A percentile compares a stretch with the other conserved stretches of the same genome.
phyloP scores from a whole-genome alignment of 1,284 basidiomycete genomes.

The Grifola frondosa region DNA sequence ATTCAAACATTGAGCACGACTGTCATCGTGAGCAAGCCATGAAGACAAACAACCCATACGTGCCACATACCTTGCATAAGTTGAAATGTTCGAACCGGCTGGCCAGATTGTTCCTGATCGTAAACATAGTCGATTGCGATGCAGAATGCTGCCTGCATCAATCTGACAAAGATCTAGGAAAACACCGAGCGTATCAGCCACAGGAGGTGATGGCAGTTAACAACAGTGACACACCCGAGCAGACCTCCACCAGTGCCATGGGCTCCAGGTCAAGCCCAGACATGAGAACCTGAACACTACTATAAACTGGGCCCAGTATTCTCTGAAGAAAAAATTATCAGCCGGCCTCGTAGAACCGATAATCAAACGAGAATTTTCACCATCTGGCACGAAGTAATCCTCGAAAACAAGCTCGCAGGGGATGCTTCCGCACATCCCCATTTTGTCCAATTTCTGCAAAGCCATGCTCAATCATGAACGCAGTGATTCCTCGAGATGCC shows the following conservation, averaged over 20 bases:
- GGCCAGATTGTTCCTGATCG: conserved; percentile 88
- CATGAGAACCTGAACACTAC: conserved; percentile 89
- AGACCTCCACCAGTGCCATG: conserved; percentile 87
- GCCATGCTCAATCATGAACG: conserved; percentile 85
- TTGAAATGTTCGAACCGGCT: conserved; percentile 89
- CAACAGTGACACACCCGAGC: conserved; percentile 50
- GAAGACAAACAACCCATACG: too few species aligned
- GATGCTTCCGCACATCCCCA: conserved; percentile 95
- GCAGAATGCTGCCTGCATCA: conserved; percentile 96
- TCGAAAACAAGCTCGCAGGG: conserved; percentile 95
- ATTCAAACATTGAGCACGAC: conserved; percentile 4
- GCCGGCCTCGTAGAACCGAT: neutral
- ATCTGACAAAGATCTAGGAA: conserved; percentile 40
- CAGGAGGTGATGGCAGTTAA: too few species aligned
- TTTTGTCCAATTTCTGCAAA: conserved; percentile 90
- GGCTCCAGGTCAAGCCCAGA: conserved; percentile 91
- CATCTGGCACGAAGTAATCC: conserved; percentile 83
- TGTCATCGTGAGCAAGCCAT: neutral
- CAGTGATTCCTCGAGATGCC: conserved; percentile 87
- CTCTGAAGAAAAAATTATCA: conserved; percentile 40
- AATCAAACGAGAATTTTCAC: conserved; percentile 39
- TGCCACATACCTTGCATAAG: conserved; percentile 80
- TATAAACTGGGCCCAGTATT: conserved; percentile 84
- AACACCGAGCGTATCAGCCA: too few species aligned
- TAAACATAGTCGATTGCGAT: conserved; percentile 88